Evolutionary conservation across 2,329 filamentous ascomycete species (phyloP).

Genomic region (Meredithiella fracta): DNA sequence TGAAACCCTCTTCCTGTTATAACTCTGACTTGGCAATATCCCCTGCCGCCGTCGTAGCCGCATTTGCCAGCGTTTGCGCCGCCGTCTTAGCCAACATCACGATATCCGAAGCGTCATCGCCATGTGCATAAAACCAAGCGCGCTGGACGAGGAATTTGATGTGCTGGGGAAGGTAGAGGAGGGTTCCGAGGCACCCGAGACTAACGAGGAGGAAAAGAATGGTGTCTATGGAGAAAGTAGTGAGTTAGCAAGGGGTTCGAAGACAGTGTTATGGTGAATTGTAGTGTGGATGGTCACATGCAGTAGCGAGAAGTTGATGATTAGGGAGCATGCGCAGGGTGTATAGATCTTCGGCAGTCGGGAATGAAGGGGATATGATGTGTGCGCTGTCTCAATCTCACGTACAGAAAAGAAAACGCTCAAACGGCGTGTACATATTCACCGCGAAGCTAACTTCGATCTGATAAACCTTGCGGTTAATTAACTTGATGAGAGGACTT

Average conservation of each 20-base stretch:
- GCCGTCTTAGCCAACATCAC: constrained; percentile 30
- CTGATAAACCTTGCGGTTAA: constrained; percentile 92
- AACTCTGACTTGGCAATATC: constrained; percentile 21
- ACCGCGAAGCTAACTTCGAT: constrained; percentile 93
- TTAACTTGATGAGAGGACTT: constrained; percentile 35
- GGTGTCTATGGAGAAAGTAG: constrained; percentile 45
- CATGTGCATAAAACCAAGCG: constrained; percentile 88
- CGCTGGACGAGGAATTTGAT: constrained; percentile 65
- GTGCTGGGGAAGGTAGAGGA: constrained; percentile 89
- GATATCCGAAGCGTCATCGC: constrained; percentile 45
- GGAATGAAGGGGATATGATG: not conserved
- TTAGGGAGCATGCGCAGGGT: not conserved
- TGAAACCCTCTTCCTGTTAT: constrained; percentile 15
- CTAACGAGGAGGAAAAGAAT: constrained; percentile 79
- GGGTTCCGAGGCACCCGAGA: constrained; percentile 70
- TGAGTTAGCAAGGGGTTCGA: constrained; percentile 1
- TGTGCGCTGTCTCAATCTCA: constrained; percentile 13
- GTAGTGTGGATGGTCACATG: not conserved
- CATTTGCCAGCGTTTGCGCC: constrained; percentile 20
- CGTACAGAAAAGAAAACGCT: constrained; percentile 96
- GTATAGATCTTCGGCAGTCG: not conserved
- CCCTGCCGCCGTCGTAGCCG: constrained; percentile 15
- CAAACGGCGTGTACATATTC: constrained; percentile 92
- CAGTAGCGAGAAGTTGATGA: not conserved
- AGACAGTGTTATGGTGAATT: no score